A percentile compares a stretch with the other conserved stretches of the same genome.
Conservation (phyloP, 306 rosid genomes). For the Vachellia collinsii region DNA sequence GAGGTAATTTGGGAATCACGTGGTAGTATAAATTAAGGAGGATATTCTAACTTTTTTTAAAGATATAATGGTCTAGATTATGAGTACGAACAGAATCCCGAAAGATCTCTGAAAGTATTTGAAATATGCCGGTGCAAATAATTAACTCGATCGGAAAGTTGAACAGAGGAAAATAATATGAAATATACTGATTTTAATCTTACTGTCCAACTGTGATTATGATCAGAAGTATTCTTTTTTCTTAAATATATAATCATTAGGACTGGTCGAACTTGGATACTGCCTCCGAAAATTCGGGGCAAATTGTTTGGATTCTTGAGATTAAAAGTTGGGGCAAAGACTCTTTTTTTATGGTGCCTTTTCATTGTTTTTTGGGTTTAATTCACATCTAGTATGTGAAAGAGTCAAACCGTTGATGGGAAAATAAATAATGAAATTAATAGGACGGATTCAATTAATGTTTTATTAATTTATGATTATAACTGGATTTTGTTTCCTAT, state of each 20-base stretch:
- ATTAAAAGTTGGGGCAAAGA: constrained; percentile 12
- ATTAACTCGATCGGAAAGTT: not conserved
- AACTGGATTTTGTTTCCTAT: not conserved
- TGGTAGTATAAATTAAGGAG: not conserved
- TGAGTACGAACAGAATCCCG: too few relatives aligned
- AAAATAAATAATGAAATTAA: not conserved
- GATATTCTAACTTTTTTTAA: not conserved
- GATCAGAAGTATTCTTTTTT: not conserved
- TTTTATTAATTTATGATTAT: not conserved
- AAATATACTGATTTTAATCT: not conserved
- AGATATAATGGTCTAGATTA: not conserved
- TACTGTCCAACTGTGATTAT: not conserved
- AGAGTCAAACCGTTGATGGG: not conserved
- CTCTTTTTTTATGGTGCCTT: not conserved
- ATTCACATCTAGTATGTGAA: not conserved
- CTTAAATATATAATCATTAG: constrained; percentile 8
- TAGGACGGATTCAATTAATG: not conserved
- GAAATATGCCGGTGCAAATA: too few relatives aligned
- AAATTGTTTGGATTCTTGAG: not conserved
- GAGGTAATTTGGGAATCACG: not conserved
- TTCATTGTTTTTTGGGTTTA: not conserved
- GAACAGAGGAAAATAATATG: not conserved
- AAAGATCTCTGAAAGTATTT: too few relatives aligned
- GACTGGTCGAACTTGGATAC: not conserved
- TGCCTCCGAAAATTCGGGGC: not conserved